Evolutionary conservation across 2,329 filamentous ascomycete genomes (phyloP), one percentile per base, ranked within the genome.

Genomic region (Aspergillus intermedius): DNA sequence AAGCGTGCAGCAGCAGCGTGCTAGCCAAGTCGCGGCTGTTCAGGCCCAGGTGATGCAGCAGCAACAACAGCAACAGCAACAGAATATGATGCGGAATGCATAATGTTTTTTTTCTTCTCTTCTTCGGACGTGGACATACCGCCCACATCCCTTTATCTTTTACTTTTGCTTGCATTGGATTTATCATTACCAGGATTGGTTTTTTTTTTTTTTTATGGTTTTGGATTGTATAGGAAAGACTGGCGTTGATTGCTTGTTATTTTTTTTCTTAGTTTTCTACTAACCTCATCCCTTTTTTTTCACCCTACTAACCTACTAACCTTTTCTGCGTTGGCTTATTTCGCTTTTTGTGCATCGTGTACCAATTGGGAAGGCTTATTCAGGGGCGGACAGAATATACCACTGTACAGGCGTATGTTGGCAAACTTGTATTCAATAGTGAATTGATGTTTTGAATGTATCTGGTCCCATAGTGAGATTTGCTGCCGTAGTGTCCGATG

Each of bases 11-110:
- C 66, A 66, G 45, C 61, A 64, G 34, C 64, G 64, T 32, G 60
- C 63, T 25, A 55, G 54, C 2, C 65, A 67, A 25, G 57, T 55
- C 45, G 60, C 61, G 28, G 60, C 61, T 13, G 60, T 66, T 48
- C 66, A 68, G 44, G 63, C 63, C 17, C 66, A 63, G 44, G 58
- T 55, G 34, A 52, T 63, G 45, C 63, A 70, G 44, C 67, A 70
- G 45, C 68, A 68, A 49, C 25, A 40, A 12, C 37, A 40, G 17
- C 37, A 40, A 10, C 37, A 40, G 15, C 37, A 40, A 19, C 66
- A 69, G 50, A 69, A 67, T 41, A 70, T 71, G 64, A 71, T 71
- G 68, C 64, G 64, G 22, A 66, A 67, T 60, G 66, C 65, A 4
- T 68, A 64, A 46, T 68, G 56, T 58, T 46, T 30, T 39, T 34